Percentiles rank a stretch among this genome's conserved stretches.
phyloP scores from a whole-genome alignment of 345 rosid genomes.

The Camelina hispida region DNA sequence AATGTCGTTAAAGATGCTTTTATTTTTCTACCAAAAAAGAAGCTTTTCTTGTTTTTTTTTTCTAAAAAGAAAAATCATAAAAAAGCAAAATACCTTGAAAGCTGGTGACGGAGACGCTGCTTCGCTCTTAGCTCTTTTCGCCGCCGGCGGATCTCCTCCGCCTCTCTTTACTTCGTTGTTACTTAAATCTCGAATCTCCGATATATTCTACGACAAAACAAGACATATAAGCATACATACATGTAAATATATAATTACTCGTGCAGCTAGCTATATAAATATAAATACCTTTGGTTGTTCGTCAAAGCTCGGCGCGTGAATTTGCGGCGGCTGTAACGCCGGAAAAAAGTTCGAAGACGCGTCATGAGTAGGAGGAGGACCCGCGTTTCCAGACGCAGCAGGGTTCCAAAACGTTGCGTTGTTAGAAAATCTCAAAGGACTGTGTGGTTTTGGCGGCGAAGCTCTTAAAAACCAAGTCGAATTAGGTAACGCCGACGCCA shows the following conservation, averaged over 20 bases:
- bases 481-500: slow-evolving; percentile 43
- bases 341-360: slow-evolving; percentile 65
- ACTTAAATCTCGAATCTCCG: slow-evolving; percentile 61
- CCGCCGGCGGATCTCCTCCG: slow-evolving; percentile 59
- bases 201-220: slow-evolving; percentile 46
- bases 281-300: slow-evolving; percentile 56
- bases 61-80: too few species aligned
- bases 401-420: slow-evolving; percentile 91
- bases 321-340: slow-evolving; percentile 58
- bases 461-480: slow-evolving; percentile 70
- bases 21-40: slow-evolving; percentile 32
- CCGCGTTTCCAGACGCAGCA: slow-evolving; percentile 55
- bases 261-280: neutral
- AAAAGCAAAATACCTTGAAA: slow-evolving; percentile 69
- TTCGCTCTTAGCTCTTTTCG: slow-evolving; percentile 82
- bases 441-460: slow-evolving; percentile 59
- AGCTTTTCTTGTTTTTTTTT: slow-evolving; percentile 31
- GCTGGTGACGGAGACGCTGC: slow-evolving; percentile 80
- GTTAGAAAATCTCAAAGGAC: slow-evolving; percentile 84
- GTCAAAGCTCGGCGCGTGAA: slow-evolving; percentile 53
- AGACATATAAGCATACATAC: slow-evolving; percentile 10
- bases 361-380: slow-evolving; percentile 55
- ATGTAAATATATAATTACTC: neutral
- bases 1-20: slow-evolving; percentile 43
- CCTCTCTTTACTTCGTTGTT: slow-evolving; percentile 71